Conservation (phyloP, 75 land plant genomes). For the Pinus albicaulis region DNA sequence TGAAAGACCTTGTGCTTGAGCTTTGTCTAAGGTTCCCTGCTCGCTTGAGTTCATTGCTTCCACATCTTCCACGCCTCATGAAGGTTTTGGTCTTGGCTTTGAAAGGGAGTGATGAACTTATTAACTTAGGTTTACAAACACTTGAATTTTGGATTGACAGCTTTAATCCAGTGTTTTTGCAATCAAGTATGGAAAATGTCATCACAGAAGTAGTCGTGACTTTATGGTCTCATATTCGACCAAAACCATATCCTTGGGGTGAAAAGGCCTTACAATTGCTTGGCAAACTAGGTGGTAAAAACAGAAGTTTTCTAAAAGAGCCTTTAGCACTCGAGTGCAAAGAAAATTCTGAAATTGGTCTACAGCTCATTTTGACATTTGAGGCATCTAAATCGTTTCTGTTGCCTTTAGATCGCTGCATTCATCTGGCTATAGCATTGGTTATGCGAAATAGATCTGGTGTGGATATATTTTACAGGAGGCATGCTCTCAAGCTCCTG, state of each 20-base stretch:
- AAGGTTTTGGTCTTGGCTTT: slow-evolving; percentile 91
- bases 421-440: slow-evolving; percentile 81
- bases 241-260: slow-evolving; percentile 94
- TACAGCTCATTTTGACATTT: slow-evolving; percentile 91
- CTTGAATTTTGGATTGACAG: slow-evolving; percentile 99
- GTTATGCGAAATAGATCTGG: slow-evolving; percentile 61
- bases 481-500: slow-evolving; percentile 88
- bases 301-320: slow-evolving; percentile 92
- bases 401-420: slow-evolving; percentile 94
- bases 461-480: slow-evolving; percentile 82
- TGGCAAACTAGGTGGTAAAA: slow-evolving; percentile 96
- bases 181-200: slow-evolving; percentile 95
- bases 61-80: slow-evolving; percentile 93
- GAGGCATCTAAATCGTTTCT: slow-evolving; percentile 94
- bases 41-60: slow-evolving; percentile 92
- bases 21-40: slow-evolving; percentile 94
- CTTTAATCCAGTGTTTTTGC: slow-evolving; percentile 95
- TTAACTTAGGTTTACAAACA: slow-evolving; percentile 80
- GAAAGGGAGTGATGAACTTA: slow-evolving; percentile 93
- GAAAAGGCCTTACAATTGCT: slow-evolving; percentile 86
- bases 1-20: slow-evolving; percentile 91
- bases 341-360: slow-evolving; percentile 97
- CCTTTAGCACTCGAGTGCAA: slow-evolving; percentile 96
- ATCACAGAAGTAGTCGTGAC: slow-evolving; percentile 92
- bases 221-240: slow-evolving; percentile 95